phyloP scores from a whole-genome alignment of 2,329 filamentous ascomycete genomes.

The Ophioceras dolichostomum region DNA sequence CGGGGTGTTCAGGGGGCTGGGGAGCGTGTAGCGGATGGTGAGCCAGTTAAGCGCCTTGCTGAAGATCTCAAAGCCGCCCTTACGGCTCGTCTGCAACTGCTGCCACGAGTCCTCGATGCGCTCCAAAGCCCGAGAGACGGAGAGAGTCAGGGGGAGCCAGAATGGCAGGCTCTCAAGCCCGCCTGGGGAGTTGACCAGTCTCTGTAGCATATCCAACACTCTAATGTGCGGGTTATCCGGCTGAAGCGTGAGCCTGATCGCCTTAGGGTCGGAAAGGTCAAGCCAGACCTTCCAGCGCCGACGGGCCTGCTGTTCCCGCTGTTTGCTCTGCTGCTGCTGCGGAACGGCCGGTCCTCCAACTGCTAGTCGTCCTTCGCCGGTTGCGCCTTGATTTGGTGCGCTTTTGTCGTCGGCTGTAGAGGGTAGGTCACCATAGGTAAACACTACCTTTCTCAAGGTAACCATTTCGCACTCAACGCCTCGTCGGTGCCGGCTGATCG shows the following conservation, averaged over 20 bases:
- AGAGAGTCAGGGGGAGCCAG: slow-evolving; percentile 48
- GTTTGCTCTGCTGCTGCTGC: slow-evolving; percentile 6
- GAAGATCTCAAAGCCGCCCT: slow-evolving; percentile 36
- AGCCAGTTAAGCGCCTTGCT: slow-evolving; percentile 45
- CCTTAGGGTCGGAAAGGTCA: slow-evolving; percentile 37
- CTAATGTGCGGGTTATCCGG: slow-evolving; percentile 55
- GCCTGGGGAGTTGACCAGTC: slow-evolving; percentile 40
- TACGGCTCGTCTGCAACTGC: slow-evolving; percentile 23
- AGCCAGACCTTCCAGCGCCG: slow-evolving; percentile 41
- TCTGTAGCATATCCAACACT: slow-evolving; percentile 44
- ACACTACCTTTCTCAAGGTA: slow-evolving; percentile 50
- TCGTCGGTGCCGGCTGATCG: slow-evolving; percentile 43
- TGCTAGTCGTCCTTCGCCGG: too few species aligned
- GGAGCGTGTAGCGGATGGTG: slow-evolving; percentile 38
- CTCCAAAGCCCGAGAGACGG: slow-evolving; percentile 50
- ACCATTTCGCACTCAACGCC: slow-evolving; percentile 46
- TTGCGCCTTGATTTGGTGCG: too few species aligned
- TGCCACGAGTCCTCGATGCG: slow-evolving; percentile 45
- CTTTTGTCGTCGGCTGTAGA: too few species aligned
- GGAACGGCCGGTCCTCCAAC: background rate
- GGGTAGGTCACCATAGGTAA: slow-evolving; percentile 46
- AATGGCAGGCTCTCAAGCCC: slow-evolving; percentile 40
- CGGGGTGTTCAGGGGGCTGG: slow-evolving; percentile 9
- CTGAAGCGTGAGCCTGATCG: slow-evolving; percentile 47
- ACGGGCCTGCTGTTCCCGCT: too few species aligned